Base-by-base conservation (phyloP, 305 asterid species). In the Solanum hybrid region DNA sequence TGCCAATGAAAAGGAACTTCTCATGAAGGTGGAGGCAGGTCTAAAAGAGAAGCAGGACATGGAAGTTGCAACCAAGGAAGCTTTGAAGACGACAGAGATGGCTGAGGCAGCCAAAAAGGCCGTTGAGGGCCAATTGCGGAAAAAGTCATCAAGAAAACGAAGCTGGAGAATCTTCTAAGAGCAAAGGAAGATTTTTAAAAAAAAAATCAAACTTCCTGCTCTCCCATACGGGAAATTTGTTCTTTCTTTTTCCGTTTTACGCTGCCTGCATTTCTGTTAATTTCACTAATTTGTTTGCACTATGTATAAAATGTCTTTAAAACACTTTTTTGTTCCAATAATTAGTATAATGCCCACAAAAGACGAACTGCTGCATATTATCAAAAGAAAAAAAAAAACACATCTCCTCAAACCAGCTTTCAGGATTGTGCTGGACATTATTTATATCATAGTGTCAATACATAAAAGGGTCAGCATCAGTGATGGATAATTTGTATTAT, bases 101-200 rank as follows among this genome's bases (percentile, higher is more conserved):
- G 97, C 97, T 0, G 97, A 95, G 90, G 98, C 94, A 2, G 99
- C 95, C 0, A 95, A 91, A 88, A 89, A 88, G 90, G 92, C 92
- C 13, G 93, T 95, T 32, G 99, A 94, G 87, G 93, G 91, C 0
- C 98, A 97, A 86, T 95, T 97, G 85, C 92, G 88, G 84, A 87
- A 95, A 91, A 92, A 92, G 93, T 93, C 94, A 93, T 31, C 91
- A 81, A 80, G 81, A 34, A 40, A 91, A 89, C 40, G 89, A 66
- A 26, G 91, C 77, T 4, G 93, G 93, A 87, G 93, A 89, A 87
- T 86, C 93, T 88, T 92, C 93, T 84, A 71, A 64, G 38, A 29
- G 85, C 24, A 91, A 32, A 31, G 38, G 90, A 90, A 60, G 71
- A 19, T 17, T 17, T 4, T 42, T 13, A n/a, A 2, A 1, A 17